phyloP scores from a whole-genome alignment of 805 yeast genomes.

The Candida silvatica region DNA sequence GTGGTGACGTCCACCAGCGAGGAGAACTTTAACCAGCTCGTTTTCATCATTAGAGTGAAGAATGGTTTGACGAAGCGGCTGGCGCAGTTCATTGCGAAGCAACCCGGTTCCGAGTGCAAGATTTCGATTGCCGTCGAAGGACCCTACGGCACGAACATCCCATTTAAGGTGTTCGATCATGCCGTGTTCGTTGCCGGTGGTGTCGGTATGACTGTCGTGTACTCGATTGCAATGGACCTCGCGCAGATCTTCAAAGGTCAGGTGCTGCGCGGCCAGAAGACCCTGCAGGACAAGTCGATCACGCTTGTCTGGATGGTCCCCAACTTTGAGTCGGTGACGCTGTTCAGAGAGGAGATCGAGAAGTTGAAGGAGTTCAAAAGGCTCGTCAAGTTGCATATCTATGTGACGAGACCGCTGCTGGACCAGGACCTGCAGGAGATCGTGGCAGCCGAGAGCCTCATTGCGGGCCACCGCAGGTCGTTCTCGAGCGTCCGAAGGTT shows the following conservation, averaged over 20 bases:
- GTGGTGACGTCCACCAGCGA: constrained; percentile 33
- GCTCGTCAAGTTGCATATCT: constrained; percentile 19
- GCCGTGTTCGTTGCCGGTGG: constrained; percentile 55
- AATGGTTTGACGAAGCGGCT: constrained; percentile 42
- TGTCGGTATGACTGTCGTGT: constrained; percentile 52
- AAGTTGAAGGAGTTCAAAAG: constrained; percentile 16
- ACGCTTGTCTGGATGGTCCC: constrained; percentile 23
- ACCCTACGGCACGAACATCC: constrained; percentile 45
- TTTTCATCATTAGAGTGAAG: constrained; percentile 40
- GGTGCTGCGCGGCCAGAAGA: constrained; percentile 15
- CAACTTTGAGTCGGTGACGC: constrained; percentile 21
- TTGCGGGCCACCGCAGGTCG: too few relatives aligned
- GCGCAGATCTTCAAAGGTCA: constrained; percentile 24
- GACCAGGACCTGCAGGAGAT: constrained; percentile 11
- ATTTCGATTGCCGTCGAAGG: constrained; percentile 48
- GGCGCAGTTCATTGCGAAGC: constrained; percentile 22
- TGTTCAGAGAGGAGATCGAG: constrained; percentile 22
- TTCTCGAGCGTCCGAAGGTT: too few relatives aligned
- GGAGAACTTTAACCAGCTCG: constrained; percentile 32
- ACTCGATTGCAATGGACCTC: constrained; percentile 36
- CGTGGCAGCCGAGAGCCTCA: background rate
- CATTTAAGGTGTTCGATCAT: constrained; percentile 37
- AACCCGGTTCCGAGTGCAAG: constrained; percentile 25
- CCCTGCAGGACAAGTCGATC: constrained; percentile 13
- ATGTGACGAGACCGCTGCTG: constrained; percentile 18